Conservation (phyloP, 1,284 basidiomycete genomes). For the Caloboletus inedulis region DNA sequence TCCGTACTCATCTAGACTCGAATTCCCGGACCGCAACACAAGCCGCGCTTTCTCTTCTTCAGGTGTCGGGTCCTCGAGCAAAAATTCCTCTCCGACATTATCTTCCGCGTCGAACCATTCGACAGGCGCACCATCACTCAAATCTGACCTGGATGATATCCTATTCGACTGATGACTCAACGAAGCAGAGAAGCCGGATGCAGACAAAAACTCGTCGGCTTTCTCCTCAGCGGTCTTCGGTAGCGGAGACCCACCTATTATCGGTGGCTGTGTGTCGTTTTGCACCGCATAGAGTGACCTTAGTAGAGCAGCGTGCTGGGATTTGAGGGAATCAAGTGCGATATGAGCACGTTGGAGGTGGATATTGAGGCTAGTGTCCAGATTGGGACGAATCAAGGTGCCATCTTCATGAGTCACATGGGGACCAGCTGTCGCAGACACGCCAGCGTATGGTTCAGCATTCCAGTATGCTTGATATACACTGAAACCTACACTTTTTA, state of each 20-base stretch:
- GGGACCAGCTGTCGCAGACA: conserved; percentile 16
- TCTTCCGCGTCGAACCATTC: conserved; percentile 72
- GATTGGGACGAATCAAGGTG: conserved; percentile 13
- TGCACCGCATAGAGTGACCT: conserved; percentile 42
- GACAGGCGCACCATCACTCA: conserved; percentile 51
- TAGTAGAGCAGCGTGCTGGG: conserved; percentile 53
- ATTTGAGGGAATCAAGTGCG: conserved; percentile 53
- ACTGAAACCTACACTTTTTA: conserved; percentile 46
- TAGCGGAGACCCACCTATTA: conserved; percentile 40
- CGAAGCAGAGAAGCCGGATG: conserved; percentile 33
- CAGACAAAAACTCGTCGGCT: conserved; percentile 31
- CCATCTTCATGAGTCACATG: conserved; percentile 28
- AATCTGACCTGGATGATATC: conserved; percentile 51
- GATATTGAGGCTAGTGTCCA: conserved; percentile 12
- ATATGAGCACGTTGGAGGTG: conserved; percentile 41
- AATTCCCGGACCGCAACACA: conserved; percentile 41
- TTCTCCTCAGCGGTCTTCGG: conserved; percentile 52
- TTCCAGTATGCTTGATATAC: neutral
- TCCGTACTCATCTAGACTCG: conserved; percentile 39
- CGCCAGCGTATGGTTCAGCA: neutral
- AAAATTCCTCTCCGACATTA: conserved; percentile 65
- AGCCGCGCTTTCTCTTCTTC: conserved; percentile 46
- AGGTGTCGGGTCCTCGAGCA: conserved; percentile 48
- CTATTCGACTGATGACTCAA: conserved; percentile 41
- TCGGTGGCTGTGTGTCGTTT: conserved; percentile 37